Evolutionary conservation across 164 flowering plant genomes (phyloP).

Genomic region (Sedum album): DNA sequence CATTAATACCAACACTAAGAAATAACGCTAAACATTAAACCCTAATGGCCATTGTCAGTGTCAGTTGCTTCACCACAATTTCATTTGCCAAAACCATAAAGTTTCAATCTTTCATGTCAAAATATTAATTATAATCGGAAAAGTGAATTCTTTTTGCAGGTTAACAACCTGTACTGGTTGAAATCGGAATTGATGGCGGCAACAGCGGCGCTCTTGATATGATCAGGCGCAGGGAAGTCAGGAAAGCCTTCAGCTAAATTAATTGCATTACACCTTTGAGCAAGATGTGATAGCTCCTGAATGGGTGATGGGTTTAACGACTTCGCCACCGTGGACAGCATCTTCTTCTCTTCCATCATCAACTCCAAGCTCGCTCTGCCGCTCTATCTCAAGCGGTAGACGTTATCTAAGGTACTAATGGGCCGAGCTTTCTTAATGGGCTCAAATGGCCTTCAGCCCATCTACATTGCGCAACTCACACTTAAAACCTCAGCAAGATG

Average conservation of each 20-base stretch:
- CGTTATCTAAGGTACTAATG: not conserved
- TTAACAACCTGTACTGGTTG: constrained; percentile 68
- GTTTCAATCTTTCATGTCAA: not conserved
- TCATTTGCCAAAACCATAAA: not conserved
- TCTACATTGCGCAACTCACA: too few relatives aligned
- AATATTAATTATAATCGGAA: not conserved
- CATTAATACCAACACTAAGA: too few relatives aligned
- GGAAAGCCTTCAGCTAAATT: constrained; percentile 90
- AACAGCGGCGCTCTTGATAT: constrained; percentile 57
- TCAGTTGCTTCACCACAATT: not conserved
- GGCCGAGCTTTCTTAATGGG: not conserved
- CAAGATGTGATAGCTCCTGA: constrained; percentile 65
- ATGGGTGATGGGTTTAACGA: constrained; percentile 54
- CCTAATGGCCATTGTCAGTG: too few relatives aligned
- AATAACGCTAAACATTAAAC: too few relatives aligned
- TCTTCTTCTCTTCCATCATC: constrained; percentile 21
- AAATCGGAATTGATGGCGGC: constrained; percentile 69
- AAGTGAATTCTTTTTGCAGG: not conserved
- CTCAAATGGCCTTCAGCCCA: not conserved
- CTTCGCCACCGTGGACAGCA: constrained; percentile 52
- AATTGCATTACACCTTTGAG: constrained; percentile 62
- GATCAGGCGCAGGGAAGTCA: constrained; percentile 64
- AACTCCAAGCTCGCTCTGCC: not conserved
- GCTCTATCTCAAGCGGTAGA: not conserved
- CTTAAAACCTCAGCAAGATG: too few relatives aligned